Conservation (phyloP, 2,329 filamentous ascomycete species). For the Cladosporium velox region DNA sequence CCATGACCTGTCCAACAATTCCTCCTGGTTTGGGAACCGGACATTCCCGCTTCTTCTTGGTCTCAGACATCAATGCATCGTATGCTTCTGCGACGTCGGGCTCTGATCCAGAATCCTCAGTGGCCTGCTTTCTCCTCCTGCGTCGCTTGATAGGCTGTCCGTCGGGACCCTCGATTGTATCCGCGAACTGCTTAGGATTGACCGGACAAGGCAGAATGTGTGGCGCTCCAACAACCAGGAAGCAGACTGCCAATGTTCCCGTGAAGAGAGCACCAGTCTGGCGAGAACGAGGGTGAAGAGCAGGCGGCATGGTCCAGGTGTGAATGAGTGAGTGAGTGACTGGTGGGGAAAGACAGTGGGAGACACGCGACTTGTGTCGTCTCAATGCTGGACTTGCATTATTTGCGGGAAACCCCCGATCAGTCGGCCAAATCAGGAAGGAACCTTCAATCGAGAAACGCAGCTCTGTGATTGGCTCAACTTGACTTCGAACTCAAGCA, state of each 20-base stretch:
- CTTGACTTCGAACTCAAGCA: slow-evolving; percentile 4
- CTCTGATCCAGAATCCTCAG: slow-evolving; percentile 17
- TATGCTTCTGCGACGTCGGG: slow-evolving; percentile 9
- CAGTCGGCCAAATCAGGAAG: neutral
- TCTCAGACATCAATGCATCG: slow-evolving; percentile 11
- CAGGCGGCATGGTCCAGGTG: slow-evolving; percentile 66
- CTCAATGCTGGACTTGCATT: slow-evolving; percentile 17
- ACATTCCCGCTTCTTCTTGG: slow-evolving; percentile 66
- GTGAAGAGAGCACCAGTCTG: slow-evolving; percentile 94
- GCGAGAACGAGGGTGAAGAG: slow-evolving; percentile 89
- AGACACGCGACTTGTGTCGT: neutral
- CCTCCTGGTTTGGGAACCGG: slow-evolving; percentile 89
- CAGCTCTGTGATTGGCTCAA: neutral
- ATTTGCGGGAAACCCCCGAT: slow-evolving; percentile 20
- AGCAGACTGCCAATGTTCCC: slow-evolving; percentile 84
- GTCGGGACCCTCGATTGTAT: slow-evolving; percentile 50
- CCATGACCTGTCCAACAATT: slow-evolving; percentile 72
- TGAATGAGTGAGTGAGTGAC: neutral
- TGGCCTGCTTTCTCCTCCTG: slow-evolving; percentile 42
- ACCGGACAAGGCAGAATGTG: slow-evolving; percentile 91
- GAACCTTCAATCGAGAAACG: neutral
- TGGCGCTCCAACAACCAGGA: slow-evolving; percentile 87
- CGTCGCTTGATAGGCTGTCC: slow-evolving; percentile 39
- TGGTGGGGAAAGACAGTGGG: neutral
- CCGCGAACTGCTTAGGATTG: slow-evolving; percentile 71